These are phyloP conservation scores for Cucurbita moschata DNA, from an alignment of 306 rosid genomes.

Conservation along the genomic window DNA sequence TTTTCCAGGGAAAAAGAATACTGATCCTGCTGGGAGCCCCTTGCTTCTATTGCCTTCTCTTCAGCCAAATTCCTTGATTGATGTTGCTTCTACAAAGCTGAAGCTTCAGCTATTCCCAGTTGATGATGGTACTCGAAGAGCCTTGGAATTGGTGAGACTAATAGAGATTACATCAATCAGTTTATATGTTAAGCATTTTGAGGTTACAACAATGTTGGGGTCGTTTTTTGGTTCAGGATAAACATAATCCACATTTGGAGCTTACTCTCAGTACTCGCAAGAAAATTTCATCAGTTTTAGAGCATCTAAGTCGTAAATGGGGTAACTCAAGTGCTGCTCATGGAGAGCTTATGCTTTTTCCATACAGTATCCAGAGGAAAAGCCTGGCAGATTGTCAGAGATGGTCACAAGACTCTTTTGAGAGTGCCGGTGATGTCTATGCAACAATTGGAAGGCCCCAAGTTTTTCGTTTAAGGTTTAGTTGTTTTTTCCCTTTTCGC, in stretches of 20 bases:
- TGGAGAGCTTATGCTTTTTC: constrained; percentile 84
- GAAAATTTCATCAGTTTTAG: constrained; percentile 87
- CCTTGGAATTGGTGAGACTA: constrained; percentile 78
- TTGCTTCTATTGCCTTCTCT: constrained; percentile 31
- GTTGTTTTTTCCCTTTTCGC: background rate
- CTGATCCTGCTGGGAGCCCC: constrained; percentile 27
- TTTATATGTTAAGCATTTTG: background rate
- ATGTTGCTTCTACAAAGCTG: constrained; percentile 46
- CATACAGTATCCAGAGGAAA: constrained; percentile 55
- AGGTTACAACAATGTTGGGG: constrained; percentile 9
- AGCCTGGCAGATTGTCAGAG: constrained; percentile 43
- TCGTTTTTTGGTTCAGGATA: constrained; percentile 41
- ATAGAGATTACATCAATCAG: background rate
- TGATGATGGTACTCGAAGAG: constrained; percentile 77
- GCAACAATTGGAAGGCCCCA: constrained; percentile 62
- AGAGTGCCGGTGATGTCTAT: constrained; percentile 72
- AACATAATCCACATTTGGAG: constrained; percentile 87
- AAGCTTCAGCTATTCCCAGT: constrained; percentile 91
- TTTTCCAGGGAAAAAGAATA: constrained; percentile 44
- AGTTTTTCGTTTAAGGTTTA: constrained; percentile 74
- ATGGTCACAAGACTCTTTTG: constrained; percentile 71
- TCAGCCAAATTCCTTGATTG: constrained; percentile 40
- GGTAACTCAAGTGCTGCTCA: constrained; percentile 72
- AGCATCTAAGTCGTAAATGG: constrained; percentile 94
- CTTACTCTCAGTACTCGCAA: constrained; percentile 82